These are phyloP conservation scores for Ilex asprella DNA, from an alignment of 257 asterid species.

Conservation along the genomic window DNA sequence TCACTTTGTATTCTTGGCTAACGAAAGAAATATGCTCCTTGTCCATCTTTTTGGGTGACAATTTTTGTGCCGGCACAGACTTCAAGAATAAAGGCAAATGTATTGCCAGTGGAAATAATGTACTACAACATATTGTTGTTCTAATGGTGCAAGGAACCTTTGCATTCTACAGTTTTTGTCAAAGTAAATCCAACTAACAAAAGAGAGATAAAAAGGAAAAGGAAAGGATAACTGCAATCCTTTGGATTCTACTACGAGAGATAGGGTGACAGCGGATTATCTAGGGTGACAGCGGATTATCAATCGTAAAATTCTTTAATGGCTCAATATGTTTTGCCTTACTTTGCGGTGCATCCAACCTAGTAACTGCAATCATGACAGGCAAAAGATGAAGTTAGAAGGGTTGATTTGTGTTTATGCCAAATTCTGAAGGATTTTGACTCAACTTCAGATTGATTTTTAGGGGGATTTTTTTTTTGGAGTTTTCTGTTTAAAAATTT, in stretches of 20 bases:
- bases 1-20: too few relatives aligned
- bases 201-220: background rate
- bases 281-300: too few relatives aligned
- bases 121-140: background rate
- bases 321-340: conserved; percentile 39
- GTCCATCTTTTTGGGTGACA: background rate
- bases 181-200: background rate
- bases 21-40: too few relatives aligned
- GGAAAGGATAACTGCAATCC: background rate
- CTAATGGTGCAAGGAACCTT: background rate
- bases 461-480: too few relatives aligned
- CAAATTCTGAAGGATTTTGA: conserved; percentile 15
- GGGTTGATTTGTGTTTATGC: conserved; percentile 9
- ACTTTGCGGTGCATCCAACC: conserved; percentile 84
- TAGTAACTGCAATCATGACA: conserved; percentile 50
- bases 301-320: conserved; percentile 36
- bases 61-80: background rate
- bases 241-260: background rate
- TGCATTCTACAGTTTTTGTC: background rate
- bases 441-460: conserved; percentile 91
- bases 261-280: background rate
- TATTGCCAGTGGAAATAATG: too few relatives aligned
- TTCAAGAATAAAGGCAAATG: background rate
- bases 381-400: conserved; percentile 28
- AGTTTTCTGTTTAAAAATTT: too few relatives aligned